These are phyloP conservation scores for Canariomyces notabilis DNA, from an alignment of 2,329 filamentous ascomycete genomes.

Conservation along the genomic window DNA sequence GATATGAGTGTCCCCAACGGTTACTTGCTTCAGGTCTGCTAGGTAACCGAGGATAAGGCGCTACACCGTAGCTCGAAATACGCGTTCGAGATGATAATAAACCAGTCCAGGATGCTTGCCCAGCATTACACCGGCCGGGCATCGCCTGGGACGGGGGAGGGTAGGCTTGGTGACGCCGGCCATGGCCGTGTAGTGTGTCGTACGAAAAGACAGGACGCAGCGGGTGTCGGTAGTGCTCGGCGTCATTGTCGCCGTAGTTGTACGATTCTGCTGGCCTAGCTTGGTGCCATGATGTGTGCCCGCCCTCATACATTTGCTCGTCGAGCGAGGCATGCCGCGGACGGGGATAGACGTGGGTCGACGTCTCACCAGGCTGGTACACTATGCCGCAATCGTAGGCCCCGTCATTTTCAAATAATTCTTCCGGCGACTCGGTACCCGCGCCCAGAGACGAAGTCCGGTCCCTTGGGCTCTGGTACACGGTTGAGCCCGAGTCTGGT, in stretches of 20 bases:
- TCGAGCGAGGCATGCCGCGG: constrained; percentile 18
- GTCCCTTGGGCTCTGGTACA: constrained; percentile 30
- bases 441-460: no score
- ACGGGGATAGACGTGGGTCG: constrained; percentile 7
- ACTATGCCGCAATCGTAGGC: neutral
- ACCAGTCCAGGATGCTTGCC: constrained; percentile 1
- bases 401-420: neutral
- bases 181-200: constrained; percentile 14
- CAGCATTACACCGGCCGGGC: neutral
- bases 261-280: constrained; percentile 5
- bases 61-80: neutral
- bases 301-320: constrained; percentile 16
- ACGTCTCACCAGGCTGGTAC: constrained; percentile 1
- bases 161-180: constrained; percentile 5
- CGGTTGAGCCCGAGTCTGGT: constrained; percentile 32
- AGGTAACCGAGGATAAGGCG: constrained; percentile 1
- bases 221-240: neutral
- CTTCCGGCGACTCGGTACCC: constrained; percentile 9
- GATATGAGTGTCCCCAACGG: constrained; percentile 19
- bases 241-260: constrained; percentile 1
- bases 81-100: neutral
- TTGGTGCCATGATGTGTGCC: neutral
- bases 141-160: neutral
- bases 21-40: constrained; percentile 10
- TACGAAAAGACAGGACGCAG: constrained; percentile 16